phyloP scores from a whole-genome alignment of 345 rosid species.

The Pelargonium nanum region DNA sequence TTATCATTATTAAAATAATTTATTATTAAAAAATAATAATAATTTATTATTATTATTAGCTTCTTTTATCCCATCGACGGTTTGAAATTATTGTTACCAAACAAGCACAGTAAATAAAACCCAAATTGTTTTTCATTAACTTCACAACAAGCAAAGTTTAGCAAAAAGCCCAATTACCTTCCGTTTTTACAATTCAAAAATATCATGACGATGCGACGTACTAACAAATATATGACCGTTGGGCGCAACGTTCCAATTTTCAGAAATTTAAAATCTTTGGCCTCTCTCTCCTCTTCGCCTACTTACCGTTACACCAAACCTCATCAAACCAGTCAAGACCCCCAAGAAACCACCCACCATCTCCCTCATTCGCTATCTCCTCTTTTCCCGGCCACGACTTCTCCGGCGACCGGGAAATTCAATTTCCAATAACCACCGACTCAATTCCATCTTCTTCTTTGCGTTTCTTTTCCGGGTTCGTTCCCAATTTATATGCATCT shows the following conservation, averaged over 20 bases:
- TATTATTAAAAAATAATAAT: too few species aligned
- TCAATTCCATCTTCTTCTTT: too few species aligned
- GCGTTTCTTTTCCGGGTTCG: slow-evolving; percentile 1
- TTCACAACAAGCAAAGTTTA: not conserved
- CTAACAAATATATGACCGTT: slow-evolving; percentile 33
- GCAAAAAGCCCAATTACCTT: not conserved
- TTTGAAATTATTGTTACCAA: too few species aligned
- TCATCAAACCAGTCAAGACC: not conserved
- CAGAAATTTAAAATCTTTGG: slow-evolving; percentile 9
- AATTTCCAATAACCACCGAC: not conserved
- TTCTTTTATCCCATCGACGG: too few species aligned
- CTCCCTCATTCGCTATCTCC: slow-evolving; percentile 1
- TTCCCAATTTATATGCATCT: slow-evolving; percentile 1
- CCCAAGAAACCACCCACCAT: slow-evolving; percentile 1
- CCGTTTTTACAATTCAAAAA: slow-evolving; percentile 11
- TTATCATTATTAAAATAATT: too few species aligned
- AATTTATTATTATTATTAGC: too few species aligned
- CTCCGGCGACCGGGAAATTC: too few species aligned
- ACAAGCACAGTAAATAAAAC: too few species aligned
- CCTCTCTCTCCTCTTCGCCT: not conserved
- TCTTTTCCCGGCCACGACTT: too few species aligned
- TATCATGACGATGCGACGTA: slow-evolving; percentile 11
- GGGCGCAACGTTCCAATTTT: slow-evolving; percentile 36
- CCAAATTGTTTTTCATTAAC: too few species aligned
- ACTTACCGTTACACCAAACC: slow-evolving; percentile 30